A percentile compares a stretch with the other conserved stretches of the same genome.
These are phyloP conservation scores for Plasmodium sp. DNA, from an alignment of 169 alveolate species.

Conservation along the genomic window DNA sequence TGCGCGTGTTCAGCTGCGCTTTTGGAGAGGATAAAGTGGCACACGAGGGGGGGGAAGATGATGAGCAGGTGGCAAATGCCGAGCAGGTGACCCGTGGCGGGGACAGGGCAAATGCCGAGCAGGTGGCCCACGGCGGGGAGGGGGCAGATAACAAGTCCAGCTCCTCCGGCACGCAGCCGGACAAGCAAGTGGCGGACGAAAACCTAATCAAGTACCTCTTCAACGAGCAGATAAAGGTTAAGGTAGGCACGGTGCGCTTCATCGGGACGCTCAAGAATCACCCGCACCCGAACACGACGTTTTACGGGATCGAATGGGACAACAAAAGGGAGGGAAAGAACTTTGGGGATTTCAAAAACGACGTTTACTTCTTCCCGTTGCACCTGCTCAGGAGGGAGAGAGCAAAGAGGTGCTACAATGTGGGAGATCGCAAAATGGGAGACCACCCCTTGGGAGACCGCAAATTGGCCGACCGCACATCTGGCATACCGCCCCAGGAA, in stretches of 20 bases:
- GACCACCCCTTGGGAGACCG: neutral
- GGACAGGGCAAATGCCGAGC: too few relatives aligned
- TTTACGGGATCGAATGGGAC: slow-evolving; percentile 68
- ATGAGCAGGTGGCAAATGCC: too few relatives aligned
- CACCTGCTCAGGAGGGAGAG: slow-evolving; percentile 12
- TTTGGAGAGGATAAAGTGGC: neutral
- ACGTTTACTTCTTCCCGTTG: slow-evolving; percentile 30
- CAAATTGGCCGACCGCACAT: neutral
- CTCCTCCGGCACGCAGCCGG: neutral
- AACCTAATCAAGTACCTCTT: slow-evolving; percentile 41
- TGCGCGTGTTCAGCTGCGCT: slow-evolving; percentile 38
- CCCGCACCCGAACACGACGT: slow-evolving; percentile 1
- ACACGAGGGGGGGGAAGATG: neutral
- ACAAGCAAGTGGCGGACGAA: slow-evolving; percentile 23
- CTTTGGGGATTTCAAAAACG: slow-evolving; percentile 13
- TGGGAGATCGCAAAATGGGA: neutral
- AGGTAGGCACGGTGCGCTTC: slow-evolving; percentile 64
- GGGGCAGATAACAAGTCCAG: neutral
- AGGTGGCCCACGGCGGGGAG: neutral
- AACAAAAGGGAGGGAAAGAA: slow-evolving; percentile 34
- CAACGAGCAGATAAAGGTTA: slow-evolving; percentile 39
- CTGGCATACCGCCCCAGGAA: neutral
- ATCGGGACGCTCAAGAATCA: slow-evolving; percentile 63
- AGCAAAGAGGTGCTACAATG: neutral
- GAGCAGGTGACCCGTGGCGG: neutral